phyloP scores from a whole-genome alignment of 2,329 filamentous ascomycete species.

The Cyphellophora europaea region DNA sequence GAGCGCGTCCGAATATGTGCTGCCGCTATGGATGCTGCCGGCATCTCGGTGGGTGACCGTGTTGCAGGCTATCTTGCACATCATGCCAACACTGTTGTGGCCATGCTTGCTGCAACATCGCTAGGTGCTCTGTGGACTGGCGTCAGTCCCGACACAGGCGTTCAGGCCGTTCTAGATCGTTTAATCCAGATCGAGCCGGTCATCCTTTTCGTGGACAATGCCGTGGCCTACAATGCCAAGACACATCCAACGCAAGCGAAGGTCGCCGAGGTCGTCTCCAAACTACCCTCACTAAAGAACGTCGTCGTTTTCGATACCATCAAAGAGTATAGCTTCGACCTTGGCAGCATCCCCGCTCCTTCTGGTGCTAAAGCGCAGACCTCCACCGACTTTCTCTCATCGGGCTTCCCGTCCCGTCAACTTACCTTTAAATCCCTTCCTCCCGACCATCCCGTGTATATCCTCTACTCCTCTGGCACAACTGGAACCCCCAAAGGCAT shows the following conservation, averaged over 20 bases:
- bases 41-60: slow-evolving; percentile 52
- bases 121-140: slow-evolving; percentile 88
- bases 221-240: slow-evolving; percentile 83
- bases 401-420: slow-evolving; percentile 29
- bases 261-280: slow-evolving; percentile 63
- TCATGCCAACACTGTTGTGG: slow-evolving; percentile 75
- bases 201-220: slow-evolving; percentile 79
- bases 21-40: slow-evolving; percentile 57
- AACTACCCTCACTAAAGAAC: slow-evolving; percentile 56
- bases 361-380: slow-evolving; percentile 28
- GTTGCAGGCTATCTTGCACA: slow-evolving; percentile 76
- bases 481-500: slow-evolving; percentile 86
- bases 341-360: slow-evolving; percentile 23
- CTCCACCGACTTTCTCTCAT: slow-evolving; percentile 38
- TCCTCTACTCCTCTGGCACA: slow-evolving; percentile 87
- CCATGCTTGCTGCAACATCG: slow-evolving; percentile 74
- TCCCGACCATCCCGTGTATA: slow-evolving; percentile 83
- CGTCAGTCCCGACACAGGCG: slow-evolving; percentile 84
- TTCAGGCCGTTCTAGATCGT: slow-evolving; percentile 81
- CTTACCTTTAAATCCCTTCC: slow-evolving; percentile 66
- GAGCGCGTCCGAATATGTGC: slow-evolving; percentile 68
- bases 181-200: slow-evolving; percentile 76
- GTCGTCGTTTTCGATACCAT: slow-evolving; percentile 69
- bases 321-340: slow-evolving; percentile 26
- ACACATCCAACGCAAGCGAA: slow-evolving; percentile 73